Evolutionary conservation across 1,284 basidiomycete genomes (phyloP).

Genomic region (Puccinia brachypodii): DNA sequence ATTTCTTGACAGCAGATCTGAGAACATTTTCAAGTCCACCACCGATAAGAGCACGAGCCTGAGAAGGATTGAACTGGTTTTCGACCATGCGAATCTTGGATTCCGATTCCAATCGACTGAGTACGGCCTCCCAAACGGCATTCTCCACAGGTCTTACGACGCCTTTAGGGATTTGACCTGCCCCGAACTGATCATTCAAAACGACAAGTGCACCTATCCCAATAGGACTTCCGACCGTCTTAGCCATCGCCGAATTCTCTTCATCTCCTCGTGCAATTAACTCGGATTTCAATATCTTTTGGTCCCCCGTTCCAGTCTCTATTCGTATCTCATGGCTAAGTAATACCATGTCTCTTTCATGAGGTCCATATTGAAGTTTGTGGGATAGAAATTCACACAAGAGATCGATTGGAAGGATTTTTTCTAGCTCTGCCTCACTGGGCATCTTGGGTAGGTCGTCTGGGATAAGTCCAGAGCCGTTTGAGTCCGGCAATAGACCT

Average conservation of each 20-base stretch:
- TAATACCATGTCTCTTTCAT: slow-evolving; percentile 83
- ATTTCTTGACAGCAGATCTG: background rate
- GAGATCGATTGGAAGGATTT: slow-evolving; percentile 70
- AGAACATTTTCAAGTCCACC: slow-evolving; percentile 1
- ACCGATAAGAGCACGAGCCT: background rate
- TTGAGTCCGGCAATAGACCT: slow-evolving; percentile 58
- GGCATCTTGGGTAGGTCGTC: slow-evolving; percentile 51
- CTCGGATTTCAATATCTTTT: slow-evolving; percentile 61
- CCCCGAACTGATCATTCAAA: slow-evolving; percentile 72
- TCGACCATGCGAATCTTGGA: background rate
- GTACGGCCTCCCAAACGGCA: background rate
- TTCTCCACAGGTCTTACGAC: slow-evolving; percentile 8
- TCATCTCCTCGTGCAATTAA: slow-evolving; percentile 62
- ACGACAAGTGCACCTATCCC: slow-evolving; percentile 74
- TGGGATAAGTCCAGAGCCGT: background rate
- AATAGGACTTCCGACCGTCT: slow-evolving; percentile 80
- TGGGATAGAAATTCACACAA: slow-evolving; percentile 74
- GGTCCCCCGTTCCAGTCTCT: slow-evolving; percentile 67
- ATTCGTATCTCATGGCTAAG: slow-evolving; percentile 75
- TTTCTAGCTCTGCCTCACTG: slow-evolving; percentile 62
- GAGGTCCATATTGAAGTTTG: slow-evolving; percentile 70
- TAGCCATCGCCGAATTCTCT: slow-evolving; percentile 73
- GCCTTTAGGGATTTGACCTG: slow-evolving; percentile 58
- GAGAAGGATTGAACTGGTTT: background rate
- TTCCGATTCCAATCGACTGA: background rate